Evolutionary conservation across 768 basidiomycete genomes (phyloP).

Genomic region (Leccinum subtestaceum): DNA sequence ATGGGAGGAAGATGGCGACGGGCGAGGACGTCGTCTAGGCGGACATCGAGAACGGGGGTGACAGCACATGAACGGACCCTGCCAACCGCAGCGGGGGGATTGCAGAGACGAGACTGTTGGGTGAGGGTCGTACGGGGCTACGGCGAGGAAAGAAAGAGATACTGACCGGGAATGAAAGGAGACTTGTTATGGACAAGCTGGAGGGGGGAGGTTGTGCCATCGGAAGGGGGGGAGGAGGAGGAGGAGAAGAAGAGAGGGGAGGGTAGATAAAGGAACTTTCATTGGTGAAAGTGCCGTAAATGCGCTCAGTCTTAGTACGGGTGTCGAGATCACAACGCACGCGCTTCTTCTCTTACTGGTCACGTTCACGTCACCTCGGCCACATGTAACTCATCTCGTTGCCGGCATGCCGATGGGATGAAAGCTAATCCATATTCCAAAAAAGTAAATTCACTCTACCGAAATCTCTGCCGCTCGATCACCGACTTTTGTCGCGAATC

Average conservation of each 20-base stretch:
- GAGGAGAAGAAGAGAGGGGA: not conserved
- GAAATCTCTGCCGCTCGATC: constrained; percentile 67
- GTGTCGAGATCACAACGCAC: constrained; percentile 15
- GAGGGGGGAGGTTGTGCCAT: constrained; percentile 32
- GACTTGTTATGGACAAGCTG: constrained; percentile 31
- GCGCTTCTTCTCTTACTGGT: not conserved
- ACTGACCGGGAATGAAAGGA: constrained; percentile 42
- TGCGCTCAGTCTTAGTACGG: not conserved
- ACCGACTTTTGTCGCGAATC: constrained; percentile 73
- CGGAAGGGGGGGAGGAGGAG: not conserved
- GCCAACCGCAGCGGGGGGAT: constrained; percentile 64
- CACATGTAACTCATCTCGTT: constrained; percentile 9
- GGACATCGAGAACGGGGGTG: constrained; percentile 64
- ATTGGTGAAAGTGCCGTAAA: constrained; percentile 11
- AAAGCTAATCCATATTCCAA: constrained; percentile 9
- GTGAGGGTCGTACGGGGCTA: not conserved
- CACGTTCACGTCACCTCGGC: constrained; percentile 6
- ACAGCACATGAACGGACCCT: constrained; percentile 69
- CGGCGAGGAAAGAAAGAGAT: fast-evolving
- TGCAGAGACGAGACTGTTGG: constrained; percentile 50
- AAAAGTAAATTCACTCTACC: constrained; percentile 35
- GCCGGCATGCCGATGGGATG: constrained; percentile 8
- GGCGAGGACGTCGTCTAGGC: constrained; percentile 72
- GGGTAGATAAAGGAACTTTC: constrained; percentile 13
- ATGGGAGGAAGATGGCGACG: constrained; percentile 78